Percentiles rank a stretch among this genome's conserved stretches.
These are phyloP conservation scores for Canariomyces notabilis DNA, from an alignment of 2,329 filamentous ascomycete genomes.

Conservation along the genomic window DNA sequence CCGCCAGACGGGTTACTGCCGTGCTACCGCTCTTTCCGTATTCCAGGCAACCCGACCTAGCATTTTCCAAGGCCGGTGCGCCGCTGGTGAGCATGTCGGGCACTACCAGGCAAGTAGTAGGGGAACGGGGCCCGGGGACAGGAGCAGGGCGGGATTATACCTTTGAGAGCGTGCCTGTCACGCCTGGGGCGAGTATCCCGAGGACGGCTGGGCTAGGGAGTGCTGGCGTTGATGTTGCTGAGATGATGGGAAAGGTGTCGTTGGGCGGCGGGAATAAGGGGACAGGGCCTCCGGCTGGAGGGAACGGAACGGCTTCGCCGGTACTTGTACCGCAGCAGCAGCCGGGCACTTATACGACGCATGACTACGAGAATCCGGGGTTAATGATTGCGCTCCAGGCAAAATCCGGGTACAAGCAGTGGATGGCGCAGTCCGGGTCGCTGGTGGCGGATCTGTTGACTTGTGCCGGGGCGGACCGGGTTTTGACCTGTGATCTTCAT, in stretches of 20 bases:
- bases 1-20: slow-evolving; percentile 85
- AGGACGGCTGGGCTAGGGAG: slow-evolving; percentile 61
- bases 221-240: slow-evolving; percentile 62
- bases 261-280: neutral
- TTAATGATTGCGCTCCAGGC: slow-evolving; percentile 60
- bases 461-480: slow-evolving; percentile 78
- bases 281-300: too few species aligned
- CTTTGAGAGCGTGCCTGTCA: slow-evolving; percentile 87
- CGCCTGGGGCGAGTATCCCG: slow-evolving; percentile 66
- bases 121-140: neutral
- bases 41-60: slow-evolving; percentile 90
- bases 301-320: slow-evolving; percentile 7
- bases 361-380: slow-evolving; percentile 59
- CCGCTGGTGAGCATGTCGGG: slow-evolving; percentile 54
- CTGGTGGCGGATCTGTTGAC: slow-evolving; percentile 90
- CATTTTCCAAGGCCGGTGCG: slow-evolving; percentile 92
- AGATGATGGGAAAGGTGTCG: slow-evolving; percentile 51
- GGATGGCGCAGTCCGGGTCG: slow-evolving; percentile 95
- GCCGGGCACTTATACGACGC: slow-evolving; percentile 46
- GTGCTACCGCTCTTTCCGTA: slow-evolving; percentile 96
- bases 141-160: slow-evolving; percentile 58
- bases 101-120: neutral
- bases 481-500: slow-evolving; percentile 56
- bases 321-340: neutral
- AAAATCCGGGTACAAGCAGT: slow-evolving; percentile 93